Percentiles rank a stretch among this genome's conserved stretches.
phyloP scores from a whole-genome alignment of 345 rosid species.

The Physaria fendleri region DNA sequence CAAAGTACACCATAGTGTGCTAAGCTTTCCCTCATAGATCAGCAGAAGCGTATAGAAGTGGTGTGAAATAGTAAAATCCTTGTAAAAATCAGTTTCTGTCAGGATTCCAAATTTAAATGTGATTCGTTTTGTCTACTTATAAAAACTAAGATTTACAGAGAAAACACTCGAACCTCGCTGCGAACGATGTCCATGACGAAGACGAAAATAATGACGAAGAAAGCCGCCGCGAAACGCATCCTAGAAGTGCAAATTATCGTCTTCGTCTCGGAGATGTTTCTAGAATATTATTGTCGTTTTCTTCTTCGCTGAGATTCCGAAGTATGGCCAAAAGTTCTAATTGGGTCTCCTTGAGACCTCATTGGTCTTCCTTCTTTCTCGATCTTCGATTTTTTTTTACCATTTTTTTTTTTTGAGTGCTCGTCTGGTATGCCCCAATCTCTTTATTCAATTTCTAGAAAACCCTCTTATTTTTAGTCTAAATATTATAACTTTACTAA shows the following conservation, averaged over 20 bases:
- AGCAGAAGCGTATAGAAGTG: neutral
- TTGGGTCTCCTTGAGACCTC: constrained; percentile 4
- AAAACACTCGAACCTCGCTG: constrained; percentile 21
- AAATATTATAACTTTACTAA: too few relatives aligned
- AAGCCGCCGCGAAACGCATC: constrained; percentile 22
- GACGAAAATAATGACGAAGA: constrained; percentile 26
- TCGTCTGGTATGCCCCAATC: too few relatives aligned
- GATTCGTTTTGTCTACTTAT: neutral
- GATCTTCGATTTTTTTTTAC: neutral
- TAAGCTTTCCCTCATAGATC: neutral
- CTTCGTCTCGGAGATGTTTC: neutral
- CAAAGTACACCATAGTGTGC: neutral
- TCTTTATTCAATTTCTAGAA: too few relatives aligned
- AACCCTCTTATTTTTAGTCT: too few relatives aligned
- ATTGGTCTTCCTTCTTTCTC: constrained; percentile 22
- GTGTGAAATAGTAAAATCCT: neutral
- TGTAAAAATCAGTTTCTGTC: neutral
- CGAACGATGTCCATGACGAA: constrained; percentile 32
- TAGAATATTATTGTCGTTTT: neutral
- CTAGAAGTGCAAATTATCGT: neutral
- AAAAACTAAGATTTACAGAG: constrained; percentile 2
- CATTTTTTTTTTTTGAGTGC: neutral
- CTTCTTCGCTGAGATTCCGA: constrained; percentile 28
- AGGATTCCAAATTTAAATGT: neutral
- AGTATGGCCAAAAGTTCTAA: neutral